Percentiles rank a stretch among this genome's conserved stretches.
Evolutionary conservation across 2,329 filamentous ascomycete genomes (phyloP).

Genomic region (Apiospora rasikravindrae): DNA sequence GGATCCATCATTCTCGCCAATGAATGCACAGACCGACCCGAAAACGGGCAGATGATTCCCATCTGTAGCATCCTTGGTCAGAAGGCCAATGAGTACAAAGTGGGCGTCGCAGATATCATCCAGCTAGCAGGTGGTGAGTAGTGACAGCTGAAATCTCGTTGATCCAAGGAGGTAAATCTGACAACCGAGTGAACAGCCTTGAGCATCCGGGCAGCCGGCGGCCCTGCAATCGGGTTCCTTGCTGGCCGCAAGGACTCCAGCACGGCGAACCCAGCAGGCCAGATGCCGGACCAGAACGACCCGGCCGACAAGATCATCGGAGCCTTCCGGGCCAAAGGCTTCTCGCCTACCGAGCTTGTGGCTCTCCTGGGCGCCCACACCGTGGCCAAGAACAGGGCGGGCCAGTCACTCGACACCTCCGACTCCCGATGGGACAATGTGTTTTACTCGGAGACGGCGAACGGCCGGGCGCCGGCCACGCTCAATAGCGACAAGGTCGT

Average conservation of each 20-base stretch:
- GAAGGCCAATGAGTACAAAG: slow-evolving; percentile 31
- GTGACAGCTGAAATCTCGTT: background rate
- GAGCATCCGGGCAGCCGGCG: slow-evolving; percentile 32
- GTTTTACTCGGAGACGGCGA: slow-evolving; percentile 51
- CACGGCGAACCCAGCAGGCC: slow-evolving; percentile 27
- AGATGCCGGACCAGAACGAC: slow-evolving; percentile 31
- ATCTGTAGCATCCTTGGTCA: slow-evolving; percentile 33
- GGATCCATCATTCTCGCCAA: slow-evolving; percentile 36
- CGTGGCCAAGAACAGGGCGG: slow-evolving; percentile 44
- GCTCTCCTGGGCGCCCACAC: slow-evolving; percentile 62
- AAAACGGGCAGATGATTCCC: slow-evolving; percentile 33
- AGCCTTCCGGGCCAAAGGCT: slow-evolving; percentile 56
- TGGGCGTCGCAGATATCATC: slow-evolving; percentile 36
- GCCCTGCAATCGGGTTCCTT: slow-evolving; percentile 32
- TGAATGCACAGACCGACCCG: slow-evolving; percentile 34
- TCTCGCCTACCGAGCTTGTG: slow-evolving; percentile 54
- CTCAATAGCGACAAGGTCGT: slow-evolving; percentile 35
- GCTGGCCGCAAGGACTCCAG: slow-evolving; percentile 34
- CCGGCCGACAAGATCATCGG: slow-evolving; percentile 48
- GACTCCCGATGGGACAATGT: slow-evolving; percentile 55
- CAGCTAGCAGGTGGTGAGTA: slow-evolving; percentile 38
- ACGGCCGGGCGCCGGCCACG: slow-evolving; percentile 30
- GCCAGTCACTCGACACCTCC: slow-evolving; percentile 52
- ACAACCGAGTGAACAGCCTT: slow-evolving; percentile 27
- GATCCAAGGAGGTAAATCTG: background rate